Percentiles rank a stretch among this genome's conserved stretches.
These are phyloP conservation scores for Cordyceps militaris DNA, from an alignment of 2,329 filamentous ascomycete genomes.

Conservation along the genomic window DNA sequence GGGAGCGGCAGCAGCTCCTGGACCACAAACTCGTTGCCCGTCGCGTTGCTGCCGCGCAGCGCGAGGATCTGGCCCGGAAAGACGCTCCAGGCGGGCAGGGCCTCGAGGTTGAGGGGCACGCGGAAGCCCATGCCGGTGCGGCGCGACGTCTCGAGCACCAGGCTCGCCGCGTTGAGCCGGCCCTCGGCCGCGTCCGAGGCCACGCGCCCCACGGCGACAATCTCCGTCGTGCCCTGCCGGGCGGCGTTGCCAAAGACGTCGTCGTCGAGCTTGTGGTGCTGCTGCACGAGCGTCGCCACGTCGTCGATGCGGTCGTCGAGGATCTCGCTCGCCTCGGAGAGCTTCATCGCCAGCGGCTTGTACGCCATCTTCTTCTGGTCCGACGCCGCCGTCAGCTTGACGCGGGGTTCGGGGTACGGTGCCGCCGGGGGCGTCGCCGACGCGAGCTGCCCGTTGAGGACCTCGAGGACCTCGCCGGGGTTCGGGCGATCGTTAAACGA, in stretches of 20 bases:
- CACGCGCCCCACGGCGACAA: conserved; percentile 86
- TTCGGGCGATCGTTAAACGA: conserved; percentile 69
- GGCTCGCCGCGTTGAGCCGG: conserved; percentile 74
- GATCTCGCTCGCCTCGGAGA: conserved; percentile 85
- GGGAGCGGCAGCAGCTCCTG: conserved; percentile 70
- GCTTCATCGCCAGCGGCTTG: conserved; percentile 89
- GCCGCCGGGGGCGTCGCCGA: conserved; percentile 62
- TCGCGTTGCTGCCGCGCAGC: conserved; percentile 76
- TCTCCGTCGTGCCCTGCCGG: conserved; percentile 73
- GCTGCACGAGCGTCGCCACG: conserved; percentile 67
- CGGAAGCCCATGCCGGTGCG: conserved; percentile 75
- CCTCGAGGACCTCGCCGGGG: conserved; percentile 73
- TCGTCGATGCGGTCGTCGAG: conserved; percentile 94
- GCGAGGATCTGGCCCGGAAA: conserved; percentile 95
- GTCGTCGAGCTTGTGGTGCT: conserved; percentile 69
- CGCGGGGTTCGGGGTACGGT: conserved; percentile 65
- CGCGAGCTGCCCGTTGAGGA: conserved; percentile 69
- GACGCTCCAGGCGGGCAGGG: conserved; percentile 65
- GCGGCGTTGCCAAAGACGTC: conserved; percentile 81
- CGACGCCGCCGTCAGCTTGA: conserved; percentile 78
- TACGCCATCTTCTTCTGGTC: conserved; percentile 89
- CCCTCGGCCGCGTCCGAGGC: conserved; percentile 82
- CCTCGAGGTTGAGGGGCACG: conserved; percentile 70
- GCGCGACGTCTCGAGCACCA: conserved; percentile 83
- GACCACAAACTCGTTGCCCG: conserved; percentile 75